A percentile compares a stretch with the other conserved stretches of the same genome.
phyloP scores from a whole-genome alignment of 129 eudicot genomes.

The Saposhnikovia divaricata region DNA sequence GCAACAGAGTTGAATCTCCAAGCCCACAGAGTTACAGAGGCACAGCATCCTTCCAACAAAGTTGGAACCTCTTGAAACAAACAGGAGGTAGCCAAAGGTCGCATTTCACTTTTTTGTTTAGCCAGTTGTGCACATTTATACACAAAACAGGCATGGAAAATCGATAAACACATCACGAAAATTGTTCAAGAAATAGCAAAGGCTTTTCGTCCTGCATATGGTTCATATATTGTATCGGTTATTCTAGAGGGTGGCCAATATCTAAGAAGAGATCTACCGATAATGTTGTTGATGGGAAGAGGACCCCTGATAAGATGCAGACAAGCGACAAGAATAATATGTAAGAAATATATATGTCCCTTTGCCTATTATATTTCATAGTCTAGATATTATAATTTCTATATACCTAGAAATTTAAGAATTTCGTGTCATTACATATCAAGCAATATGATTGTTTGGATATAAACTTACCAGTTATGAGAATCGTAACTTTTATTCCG shows the following conservation, averaged over 20 bases:
- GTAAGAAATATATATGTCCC: neutral
- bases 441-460: neutral
- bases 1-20: neutral
- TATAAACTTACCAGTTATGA: constrained; percentile 56
- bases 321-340: neutral
- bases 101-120: neutral
- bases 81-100: neutral
- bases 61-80: neutral
- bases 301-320: constrained; percentile 66
- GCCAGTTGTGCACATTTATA: neutral
- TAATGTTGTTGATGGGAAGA: constrained; percentile 72
- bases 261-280: constrained; percentile 79
- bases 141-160: neutral
- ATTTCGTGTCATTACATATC: neutral
- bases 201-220: constrained; percentile 22
- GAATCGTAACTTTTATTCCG: constrained; percentile 93
- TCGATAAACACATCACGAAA: neutral
- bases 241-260: constrained; percentile 93
- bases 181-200: constrained; percentile 38
- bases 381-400: neutral
- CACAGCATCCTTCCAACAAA: neutral
- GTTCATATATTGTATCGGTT: constrained; percentile 49
- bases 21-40: neutral
- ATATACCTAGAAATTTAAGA: neutral
- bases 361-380: neutral